Percentiles rank a stretch among this genome's conserved stretches.
Evolutionary conservation across 2,329 filamentous ascomycete genomes (phyloP).

Genomic region (Elsinoe necatrix): DNA sequence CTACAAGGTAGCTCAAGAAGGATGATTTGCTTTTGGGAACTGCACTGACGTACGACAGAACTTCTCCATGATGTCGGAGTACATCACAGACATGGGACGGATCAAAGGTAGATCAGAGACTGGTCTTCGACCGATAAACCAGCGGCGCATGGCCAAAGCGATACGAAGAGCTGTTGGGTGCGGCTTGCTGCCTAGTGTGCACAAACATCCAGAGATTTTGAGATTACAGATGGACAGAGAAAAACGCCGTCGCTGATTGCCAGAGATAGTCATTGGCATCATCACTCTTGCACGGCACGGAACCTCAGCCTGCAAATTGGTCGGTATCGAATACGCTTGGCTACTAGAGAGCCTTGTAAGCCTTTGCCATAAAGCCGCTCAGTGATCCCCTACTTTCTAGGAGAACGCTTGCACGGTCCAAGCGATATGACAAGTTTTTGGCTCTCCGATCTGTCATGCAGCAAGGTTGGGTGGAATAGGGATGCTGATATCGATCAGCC

Average conservation of each 20-base stretch:
- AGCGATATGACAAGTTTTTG: too few relatives aligned
- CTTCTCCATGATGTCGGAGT: constrained; percentile 84
- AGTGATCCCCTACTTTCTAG: too few relatives aligned
- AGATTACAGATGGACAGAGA: constrained; percentile 6
- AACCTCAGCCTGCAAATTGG: too few relatives aligned
- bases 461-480: too few relatives aligned
- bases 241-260: neutral
- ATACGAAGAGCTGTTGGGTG: constrained; percentile 81
- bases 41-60: constrained; percentile 52
- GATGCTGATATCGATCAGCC: too few relatives aligned
- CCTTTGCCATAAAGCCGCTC: too few relatives aligned
- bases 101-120: constrained; percentile 72
- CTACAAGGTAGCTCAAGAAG: constrained; percentile 69
- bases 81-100: constrained; percentile 72
- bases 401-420: too few relatives aligned
- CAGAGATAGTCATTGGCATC: neutral
- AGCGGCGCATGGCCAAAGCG: constrained; percentile 87
- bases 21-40: constrained; percentile 4
- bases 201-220: constrained; percentile 78
- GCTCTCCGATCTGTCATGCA: too few relatives aligned
- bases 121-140: constrained; percentile 77
- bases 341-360: too few relatives aligned
- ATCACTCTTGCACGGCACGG: neutral
- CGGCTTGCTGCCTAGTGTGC: constrained; percentile 84
- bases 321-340: too few relatives aligned